phyloP scores from a whole-genome alignment of 163 green algal genomes.

The Prototheca stagnorum region DNA sequence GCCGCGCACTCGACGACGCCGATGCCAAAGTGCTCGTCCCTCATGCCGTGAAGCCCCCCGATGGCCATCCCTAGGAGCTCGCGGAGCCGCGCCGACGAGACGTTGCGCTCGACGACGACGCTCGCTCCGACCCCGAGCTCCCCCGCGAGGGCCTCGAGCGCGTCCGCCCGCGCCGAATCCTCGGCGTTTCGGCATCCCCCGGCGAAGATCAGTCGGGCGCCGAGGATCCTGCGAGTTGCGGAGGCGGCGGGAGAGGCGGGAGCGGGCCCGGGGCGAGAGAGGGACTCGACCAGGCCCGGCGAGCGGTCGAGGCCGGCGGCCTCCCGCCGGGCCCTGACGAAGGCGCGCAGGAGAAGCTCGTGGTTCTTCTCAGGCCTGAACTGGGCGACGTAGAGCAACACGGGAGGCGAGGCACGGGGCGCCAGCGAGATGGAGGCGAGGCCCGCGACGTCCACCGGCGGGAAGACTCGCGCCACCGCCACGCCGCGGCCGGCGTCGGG shows the following conservation, averaged over 20 bases:
- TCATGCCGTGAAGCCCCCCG: conserved; percentile 88
- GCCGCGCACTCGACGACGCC: conserved; percentile 99
- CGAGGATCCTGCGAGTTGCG: too few relatives aligned
- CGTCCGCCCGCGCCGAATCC: conserved; percentile 46
- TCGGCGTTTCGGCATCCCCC: conserved; percentile 57
- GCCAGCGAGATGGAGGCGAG: too few relatives aligned
- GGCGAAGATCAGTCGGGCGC: conserved; percentile 61
- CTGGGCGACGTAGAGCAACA: conserved; percentile 79
- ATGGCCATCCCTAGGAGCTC: conserved; percentile 59
- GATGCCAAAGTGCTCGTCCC: conserved; percentile 98
- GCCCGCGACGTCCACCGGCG: too few relatives aligned
- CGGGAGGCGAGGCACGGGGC: too few relatives aligned
- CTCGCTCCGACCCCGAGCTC: conserved; percentile 36
- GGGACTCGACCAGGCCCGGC: conserved; percentile 28
- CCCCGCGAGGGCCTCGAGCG: conserved; percentile 24
- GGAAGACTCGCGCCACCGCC: too few relatives aligned
- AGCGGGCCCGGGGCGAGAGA: too few relatives aligned
- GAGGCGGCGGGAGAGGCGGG: too few relatives aligned
- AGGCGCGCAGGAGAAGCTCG: conserved; percentile 60
- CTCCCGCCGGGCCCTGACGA: conserved; percentile 19
- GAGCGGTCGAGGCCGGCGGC: not conserved
- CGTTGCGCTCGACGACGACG: conserved; percentile 58
- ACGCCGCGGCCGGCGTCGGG: too few relatives aligned
- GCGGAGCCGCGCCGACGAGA: conserved; percentile 47
- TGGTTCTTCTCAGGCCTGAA: conserved; percentile 97